Percentiles rank a stretch among this genome's conserved stretches.
These are phyloP conservation scores for Croton laevigatus DNA, from an alignment of 441 rosid genomes.

Conservation along the genomic window DNA sequence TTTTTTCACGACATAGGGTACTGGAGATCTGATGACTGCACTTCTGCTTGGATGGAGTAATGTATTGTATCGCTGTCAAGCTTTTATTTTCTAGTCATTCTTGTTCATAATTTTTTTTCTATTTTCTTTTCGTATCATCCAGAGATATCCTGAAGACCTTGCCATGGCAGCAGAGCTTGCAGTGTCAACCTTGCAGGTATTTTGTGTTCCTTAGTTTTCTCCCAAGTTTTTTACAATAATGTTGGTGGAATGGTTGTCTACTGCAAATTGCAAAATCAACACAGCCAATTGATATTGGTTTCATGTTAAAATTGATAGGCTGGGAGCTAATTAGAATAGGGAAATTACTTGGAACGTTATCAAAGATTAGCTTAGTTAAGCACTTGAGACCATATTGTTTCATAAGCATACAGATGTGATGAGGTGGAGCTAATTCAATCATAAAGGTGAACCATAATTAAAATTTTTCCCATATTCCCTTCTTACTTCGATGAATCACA, in stretches of 20 bases:
- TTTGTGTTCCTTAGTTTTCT: constrained; percentile 12
- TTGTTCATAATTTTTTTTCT: constrained; percentile 1
- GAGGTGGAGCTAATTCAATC: not conserved
- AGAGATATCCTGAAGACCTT: constrained; percentile 89
- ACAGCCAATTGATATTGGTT: not conserved
- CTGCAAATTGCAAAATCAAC: not conserved
- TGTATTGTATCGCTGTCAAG: constrained; percentile 39
- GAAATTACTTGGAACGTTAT: not conserved
- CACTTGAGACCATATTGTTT: not conserved
- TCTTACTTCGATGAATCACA: not conserved
- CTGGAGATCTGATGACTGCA: constrained; percentile 97
- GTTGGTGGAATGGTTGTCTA: not conserved
- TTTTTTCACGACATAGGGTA: constrained; percentile 52
- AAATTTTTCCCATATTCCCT: not conserved
- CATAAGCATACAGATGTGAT: not conserved
- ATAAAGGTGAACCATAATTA: not conserved
- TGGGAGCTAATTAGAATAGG: not conserved
- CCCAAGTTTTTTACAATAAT: not conserved
- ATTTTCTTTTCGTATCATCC: constrained; percentile 23
- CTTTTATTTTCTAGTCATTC: not conserved
- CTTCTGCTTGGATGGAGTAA: constrained; percentile 99
- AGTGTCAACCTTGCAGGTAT: constrained; percentile 95
- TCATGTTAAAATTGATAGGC: not conserved
- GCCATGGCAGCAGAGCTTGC: constrained; percentile 95
- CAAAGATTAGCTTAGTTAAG: not conserved